Evolutionary conservation across 2,329 filamentous ascomycete species (phyloP).

Genomic region (Calonectria crousiana): DNA sequence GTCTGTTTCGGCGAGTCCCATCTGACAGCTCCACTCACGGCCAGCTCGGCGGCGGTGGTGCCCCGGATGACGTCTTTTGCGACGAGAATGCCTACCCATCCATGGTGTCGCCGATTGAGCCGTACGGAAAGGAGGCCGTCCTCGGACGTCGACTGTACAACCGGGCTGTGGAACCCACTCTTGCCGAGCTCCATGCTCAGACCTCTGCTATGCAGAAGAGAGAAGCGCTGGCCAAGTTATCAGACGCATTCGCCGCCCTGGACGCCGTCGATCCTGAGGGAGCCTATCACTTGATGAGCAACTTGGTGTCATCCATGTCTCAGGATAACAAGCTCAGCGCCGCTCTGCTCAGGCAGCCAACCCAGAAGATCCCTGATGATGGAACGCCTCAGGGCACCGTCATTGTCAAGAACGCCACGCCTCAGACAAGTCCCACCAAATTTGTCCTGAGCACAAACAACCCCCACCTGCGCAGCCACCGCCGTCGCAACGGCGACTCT

Average conservation of each 20-base stretch:
- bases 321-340: constrained; percentile 74
- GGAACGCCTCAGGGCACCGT: constrained; percentile 67
- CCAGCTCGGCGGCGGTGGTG: constrained; percentile 48
- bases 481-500: constrained; percentile 69
- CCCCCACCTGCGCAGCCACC: constrained; percentile 85
- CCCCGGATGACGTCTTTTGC: constrained; percentile 57
- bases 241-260: constrained; percentile 86
- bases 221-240: constrained; percentile 84
- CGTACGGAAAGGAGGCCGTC: constrained; percentile 82
- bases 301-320: constrained; percentile 79
- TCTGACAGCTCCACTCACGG: constrained; percentile 73
- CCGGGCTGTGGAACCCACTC: constrained; percentile 83
- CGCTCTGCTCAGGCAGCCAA: constrained; percentile 58
- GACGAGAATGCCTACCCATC: constrained; percentile 75
- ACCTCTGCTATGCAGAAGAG: constrained; percentile 76
- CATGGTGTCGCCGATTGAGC: constrained; percentile 61
- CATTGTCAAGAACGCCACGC: constrained; percentile 66
- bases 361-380: constrained; percentile 55
- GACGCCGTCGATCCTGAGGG: constrained; percentile 93
- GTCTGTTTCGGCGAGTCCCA: constrained; percentile 87
- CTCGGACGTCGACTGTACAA: constrained; percentile 85
- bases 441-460: constrained; percentile 85
- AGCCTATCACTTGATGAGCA: constrained; percentile 84
- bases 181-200: constrained; percentile 89
- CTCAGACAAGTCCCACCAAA: constrained; percentile 67